Evolutionary conservation across 1,139 yeast species (phyloP).

Genomic region (Tardiomyces depauwii): DNA sequence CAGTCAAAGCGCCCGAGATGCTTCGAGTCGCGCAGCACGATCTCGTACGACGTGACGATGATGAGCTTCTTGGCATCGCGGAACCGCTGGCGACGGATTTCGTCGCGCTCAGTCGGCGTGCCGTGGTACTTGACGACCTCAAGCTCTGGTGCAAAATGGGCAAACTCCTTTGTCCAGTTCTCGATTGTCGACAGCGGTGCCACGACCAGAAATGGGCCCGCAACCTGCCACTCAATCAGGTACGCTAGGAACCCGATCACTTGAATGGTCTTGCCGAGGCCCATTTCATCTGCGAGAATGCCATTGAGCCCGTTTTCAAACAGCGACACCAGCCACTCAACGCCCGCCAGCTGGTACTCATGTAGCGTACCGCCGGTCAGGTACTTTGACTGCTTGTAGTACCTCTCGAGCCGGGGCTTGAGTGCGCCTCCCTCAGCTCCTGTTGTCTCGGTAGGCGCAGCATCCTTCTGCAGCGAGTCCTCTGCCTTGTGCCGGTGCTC

Average conservation of each 20-base stretch:
- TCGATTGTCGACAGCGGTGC: conserved; percentile 83
- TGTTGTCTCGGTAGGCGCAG: neutral
- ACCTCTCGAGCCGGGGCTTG: neutral
- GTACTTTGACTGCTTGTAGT: conserved; percentile 48
- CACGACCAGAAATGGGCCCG: conserved; percentile 77
- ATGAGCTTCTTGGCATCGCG: conserved; percentile 22
- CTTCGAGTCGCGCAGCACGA: conserved; percentile 54
- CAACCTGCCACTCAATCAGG: conserved; percentile 64
- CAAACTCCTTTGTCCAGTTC: conserved; percentile 71
- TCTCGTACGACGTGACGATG: conserved; percentile 74
- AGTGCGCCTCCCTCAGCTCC: conserved; percentile 1
- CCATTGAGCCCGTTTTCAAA: conserved; percentile 94
- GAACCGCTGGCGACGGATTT: conserved; percentile 29
- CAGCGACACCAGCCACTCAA: conserved; percentile 79
- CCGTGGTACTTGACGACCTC: conserved; percentile 56
- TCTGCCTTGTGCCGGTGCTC: too few species aligned
- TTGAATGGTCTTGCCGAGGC: conserved; percentile 88
- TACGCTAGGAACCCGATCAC: conserved; percentile 70
- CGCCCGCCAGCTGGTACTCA: conserved; percentile 79
- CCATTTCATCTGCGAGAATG: conserved; percentile 95
- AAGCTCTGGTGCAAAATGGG: conserved; percentile 60
- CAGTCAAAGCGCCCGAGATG: conserved; percentile 45
- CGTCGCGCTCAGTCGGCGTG: conserved; percentile 40
- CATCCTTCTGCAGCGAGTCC: too few species aligned
- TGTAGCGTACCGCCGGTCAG: conserved; percentile 61